phyloP scores from a whole-genome alignment of 1,284 basidiomycete genomes.

The Rhodotorula sp. region DNA sequence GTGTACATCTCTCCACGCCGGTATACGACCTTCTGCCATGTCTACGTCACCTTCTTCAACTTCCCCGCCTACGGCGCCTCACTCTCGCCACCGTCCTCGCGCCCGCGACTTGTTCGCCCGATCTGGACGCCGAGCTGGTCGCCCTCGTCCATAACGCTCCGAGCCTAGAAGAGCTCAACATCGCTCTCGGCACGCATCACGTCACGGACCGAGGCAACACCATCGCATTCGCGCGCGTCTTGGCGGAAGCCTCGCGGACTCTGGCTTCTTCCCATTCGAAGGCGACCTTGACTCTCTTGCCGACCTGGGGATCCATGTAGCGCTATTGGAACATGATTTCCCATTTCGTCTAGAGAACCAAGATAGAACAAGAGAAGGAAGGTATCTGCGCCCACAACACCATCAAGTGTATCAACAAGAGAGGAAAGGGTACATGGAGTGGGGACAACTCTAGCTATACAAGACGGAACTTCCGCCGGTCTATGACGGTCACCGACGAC shows the following conservation, averaged over 20 bases:
- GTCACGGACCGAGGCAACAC: neutral
- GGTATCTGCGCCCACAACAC: neutral
- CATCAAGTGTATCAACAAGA: too few species aligned
- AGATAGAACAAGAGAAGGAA: neutral
- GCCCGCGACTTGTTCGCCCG: neutral
- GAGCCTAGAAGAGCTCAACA: neutral
- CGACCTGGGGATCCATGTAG: neutral
- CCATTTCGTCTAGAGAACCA: neutral
- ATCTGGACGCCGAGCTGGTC: neutral
- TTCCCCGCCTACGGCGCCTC: neutral
- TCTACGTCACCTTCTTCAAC: neutral
- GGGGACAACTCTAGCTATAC: too few species aligned
- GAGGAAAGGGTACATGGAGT: too few species aligned
- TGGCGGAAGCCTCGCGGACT: neutral
- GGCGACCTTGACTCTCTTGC: neutral
- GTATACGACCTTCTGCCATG: neutral
- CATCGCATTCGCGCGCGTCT: neutral
- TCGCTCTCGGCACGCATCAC: neutral
- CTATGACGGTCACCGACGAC: neutral
- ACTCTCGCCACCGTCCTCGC: constrained; percentile 1
- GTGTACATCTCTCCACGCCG: neutral
- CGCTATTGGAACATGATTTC: too few species aligned
- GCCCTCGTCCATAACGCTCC: neutral
- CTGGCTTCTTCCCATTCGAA: neutral
- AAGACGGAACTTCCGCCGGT: too few species aligned